These are phyloP conservation scores for Epichloe elymi DNA, from an alignment of 2,329 filamentous ascomycete species.

Conservation along the genomic window DNA sequence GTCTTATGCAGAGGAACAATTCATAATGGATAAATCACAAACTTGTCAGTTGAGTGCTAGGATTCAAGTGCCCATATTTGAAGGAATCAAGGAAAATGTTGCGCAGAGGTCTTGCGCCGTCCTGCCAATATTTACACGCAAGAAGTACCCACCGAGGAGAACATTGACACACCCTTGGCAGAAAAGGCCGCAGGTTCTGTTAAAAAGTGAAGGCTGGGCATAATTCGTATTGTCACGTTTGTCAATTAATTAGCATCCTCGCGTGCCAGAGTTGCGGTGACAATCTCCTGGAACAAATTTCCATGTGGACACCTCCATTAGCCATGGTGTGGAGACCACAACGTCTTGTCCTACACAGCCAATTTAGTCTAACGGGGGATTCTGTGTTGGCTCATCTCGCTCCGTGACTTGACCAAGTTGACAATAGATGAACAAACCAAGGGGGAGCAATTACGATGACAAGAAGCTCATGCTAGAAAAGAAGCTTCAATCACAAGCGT, in stretches of 20 bases:
- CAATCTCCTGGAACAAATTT: not conserved
- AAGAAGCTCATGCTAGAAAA: too few relatives aligned
- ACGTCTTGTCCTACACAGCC: not conserved
- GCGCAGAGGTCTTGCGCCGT: not conserved
- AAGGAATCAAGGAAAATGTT: not conserved
- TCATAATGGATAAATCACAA: not conserved
- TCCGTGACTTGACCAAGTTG: not conserved
- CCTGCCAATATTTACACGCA: not conserved
- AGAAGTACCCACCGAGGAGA: not conserved
- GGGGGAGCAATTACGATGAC: not conserved
- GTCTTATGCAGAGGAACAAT: not conserved
- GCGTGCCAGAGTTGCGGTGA: slow-evolving; percentile 1
- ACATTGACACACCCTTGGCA: not conserved
- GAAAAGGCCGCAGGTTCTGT: not conserved
- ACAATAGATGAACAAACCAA: not conserved
- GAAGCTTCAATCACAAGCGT: too few relatives aligned
- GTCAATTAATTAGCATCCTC: not conserved
- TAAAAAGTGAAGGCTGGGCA: too few relatives aligned
- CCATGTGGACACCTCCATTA: not conserved
- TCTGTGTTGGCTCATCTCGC: not conserved
- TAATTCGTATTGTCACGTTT: too few relatives aligned
- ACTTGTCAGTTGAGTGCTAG: not conserved
- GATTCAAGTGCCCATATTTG: not conserved
- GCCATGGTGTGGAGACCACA: not conserved
- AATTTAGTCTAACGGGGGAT: not conserved